Conservation (phyloP, 202 grass and related monocot genomes). For the Eragrostis tef region DNA sequence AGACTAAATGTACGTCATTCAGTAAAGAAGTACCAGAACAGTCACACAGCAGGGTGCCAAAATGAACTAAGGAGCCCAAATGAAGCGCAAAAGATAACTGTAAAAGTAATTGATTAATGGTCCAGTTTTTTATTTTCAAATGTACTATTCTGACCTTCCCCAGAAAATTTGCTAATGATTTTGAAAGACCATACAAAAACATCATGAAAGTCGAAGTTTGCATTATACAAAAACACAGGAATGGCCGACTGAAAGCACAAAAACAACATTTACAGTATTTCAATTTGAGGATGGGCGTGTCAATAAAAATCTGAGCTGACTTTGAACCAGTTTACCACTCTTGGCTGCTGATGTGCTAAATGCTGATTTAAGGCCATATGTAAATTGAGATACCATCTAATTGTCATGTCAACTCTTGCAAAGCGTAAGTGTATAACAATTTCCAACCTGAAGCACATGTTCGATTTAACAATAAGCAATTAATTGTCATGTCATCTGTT, state of each 20-base stretch:
- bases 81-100: not conserved
- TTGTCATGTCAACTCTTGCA: conserved; percentile 1
- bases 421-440: not conserved
- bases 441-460: not conserved
- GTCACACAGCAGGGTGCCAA: conserved; percentile 1
- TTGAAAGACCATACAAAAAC: not conserved
- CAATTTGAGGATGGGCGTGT: not conserved
- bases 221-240: not conserved
- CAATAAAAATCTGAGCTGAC: not conserved
- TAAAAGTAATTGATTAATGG: not conserved
- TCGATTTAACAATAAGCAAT: not conserved
- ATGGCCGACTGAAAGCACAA: not conserved
- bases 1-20: conserved; percentile 2
- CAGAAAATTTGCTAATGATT: not conserved
- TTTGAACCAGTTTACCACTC: not conserved
- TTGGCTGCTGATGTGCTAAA: not conserved
- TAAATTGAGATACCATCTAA: conserved; percentile 1
- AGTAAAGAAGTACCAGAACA: conserved; percentile 11
- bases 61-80: conserved; percentile 23
- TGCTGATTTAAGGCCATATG: not conserved
- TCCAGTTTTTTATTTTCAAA: conserved; percentile 6
- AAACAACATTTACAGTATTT: not conserved
- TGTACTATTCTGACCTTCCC: not conserved
- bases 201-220: not conserved
- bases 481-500: not conserved